phyloP scores from a whole-genome alignment of 495 filamentous ascomycete species.

The Bathelium albidoporum region DNA sequence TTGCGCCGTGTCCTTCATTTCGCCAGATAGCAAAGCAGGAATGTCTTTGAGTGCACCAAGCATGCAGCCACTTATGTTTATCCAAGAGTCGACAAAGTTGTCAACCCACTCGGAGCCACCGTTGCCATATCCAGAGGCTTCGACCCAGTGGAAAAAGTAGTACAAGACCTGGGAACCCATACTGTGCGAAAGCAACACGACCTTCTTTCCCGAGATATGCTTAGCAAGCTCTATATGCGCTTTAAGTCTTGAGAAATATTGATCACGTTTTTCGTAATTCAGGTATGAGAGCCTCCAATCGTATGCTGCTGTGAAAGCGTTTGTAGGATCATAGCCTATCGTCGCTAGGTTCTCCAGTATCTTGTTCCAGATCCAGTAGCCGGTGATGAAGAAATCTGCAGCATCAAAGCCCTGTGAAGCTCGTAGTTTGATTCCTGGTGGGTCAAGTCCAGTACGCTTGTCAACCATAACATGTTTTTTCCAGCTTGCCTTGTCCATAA shows the following conservation, averaged over 20 bases:
- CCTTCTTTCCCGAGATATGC: slow-evolving; percentile 59
- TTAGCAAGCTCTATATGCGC: slow-evolving; percentile 78
- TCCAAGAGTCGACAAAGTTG: slow-evolving; percentile 80
- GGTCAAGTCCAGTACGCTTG: slow-evolving; percentile 81
- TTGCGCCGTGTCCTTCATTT: slow-evolving; percentile 97
- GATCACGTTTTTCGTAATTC: slow-evolving; percentile 80
- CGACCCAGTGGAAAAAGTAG: slow-evolving; percentile 98
- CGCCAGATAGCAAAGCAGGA: slow-evolving; percentile 82
- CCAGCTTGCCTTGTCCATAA: slow-evolving; percentile 87
- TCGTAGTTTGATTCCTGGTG: slow-evolving; percentile 81
- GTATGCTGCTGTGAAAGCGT: slow-evolving; percentile 90
- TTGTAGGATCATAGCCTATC: slow-evolving; percentile 92
- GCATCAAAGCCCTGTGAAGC: slow-evolving; percentile 97
- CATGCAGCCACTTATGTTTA: slow-evolving; percentile 98
- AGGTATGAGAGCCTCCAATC: slow-evolving; percentile 93
- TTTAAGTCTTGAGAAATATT: slow-evolving; percentile 86
- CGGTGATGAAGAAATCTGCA: slow-evolving; percentile 87
- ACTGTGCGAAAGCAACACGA: slow-evolving; percentile 81
- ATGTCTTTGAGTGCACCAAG: slow-evolving; percentile 88
- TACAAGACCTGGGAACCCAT: slow-evolving; percentile 94
- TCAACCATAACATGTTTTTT: slow-evolving; percentile 96
- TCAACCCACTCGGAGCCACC: slow-evolving; percentile 89
- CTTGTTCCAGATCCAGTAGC: slow-evolving; percentile 99
- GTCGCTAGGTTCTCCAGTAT: slow-evolving; percentile 92
- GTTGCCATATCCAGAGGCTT: slow-evolving; percentile 63